Evolutionary conservation across 305 asterid species (phyloP), one percentile per base, ranked within the genome.

Genomic region (Solanum hybrid): DNA sequence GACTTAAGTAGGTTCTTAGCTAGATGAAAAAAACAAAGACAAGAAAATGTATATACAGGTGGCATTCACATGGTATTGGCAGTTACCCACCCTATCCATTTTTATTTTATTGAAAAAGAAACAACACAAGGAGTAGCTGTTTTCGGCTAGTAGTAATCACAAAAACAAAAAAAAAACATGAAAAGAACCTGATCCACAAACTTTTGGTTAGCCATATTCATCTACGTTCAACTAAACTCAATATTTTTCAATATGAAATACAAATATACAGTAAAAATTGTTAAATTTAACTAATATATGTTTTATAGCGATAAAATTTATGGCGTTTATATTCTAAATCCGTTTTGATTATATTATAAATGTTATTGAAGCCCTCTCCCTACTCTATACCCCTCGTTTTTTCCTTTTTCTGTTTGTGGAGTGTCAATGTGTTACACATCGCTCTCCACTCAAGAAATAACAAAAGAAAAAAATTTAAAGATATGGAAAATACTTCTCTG

Each of bases 121-220:
- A 91, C 90, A 89, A 84, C 85, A 20, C 86, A 85, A 73, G 66
- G 72, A 38, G 14, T 17, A 38, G 46, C 76, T 84, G 75, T 31
- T 84, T 84, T 51, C 87, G 31, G 29, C 87, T 85, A 73, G 31
- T 87, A 17, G 72, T 73, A 40, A 87, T 40, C 85, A 73, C 17
- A 6, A 22, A 11, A 38, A 20, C 7, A 79, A 56, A 46, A 71
- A 56, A 38, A 82, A 84, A 86, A 56, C 42, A n/a, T 7, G 35
- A 90, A 24, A 90, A 87, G 24, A 94, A 94, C 91, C 95, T 91
- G 89, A 94, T 92, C 95, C 92, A 90, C 91, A 87, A 13, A 79
- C 92, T 90, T 84, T 81, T 89, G 69, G 88, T 90, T 90, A 2
- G 93, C 91, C 89, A 92, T 89, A 87, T 86, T 89, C 1, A 9